phyloP scores from a whole-genome alignment of 2,329 filamentous ascomycete genomes.

The Fusarium proliferatum region DNA sequence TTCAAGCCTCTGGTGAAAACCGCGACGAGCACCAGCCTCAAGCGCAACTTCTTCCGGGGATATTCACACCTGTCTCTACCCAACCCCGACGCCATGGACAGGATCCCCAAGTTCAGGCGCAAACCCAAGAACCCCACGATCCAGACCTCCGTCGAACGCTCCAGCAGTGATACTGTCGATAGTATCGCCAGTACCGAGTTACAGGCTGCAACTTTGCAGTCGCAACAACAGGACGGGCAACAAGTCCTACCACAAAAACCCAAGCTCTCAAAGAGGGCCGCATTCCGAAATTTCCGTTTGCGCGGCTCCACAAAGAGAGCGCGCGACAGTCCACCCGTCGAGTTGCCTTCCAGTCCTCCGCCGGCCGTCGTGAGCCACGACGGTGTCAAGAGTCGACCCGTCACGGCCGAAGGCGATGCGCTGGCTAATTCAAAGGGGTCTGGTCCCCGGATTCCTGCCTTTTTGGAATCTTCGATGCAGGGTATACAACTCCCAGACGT shows the following conservation, averaged over 20 bases:
- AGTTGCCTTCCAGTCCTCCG: constrained; percentile 45
- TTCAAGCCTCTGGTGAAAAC: constrained; percentile 13
- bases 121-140: constrained; percentile 58
- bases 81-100: constrained; percentile 51
- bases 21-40: constrained; percentile 24
- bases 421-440: constrained; percentile 25
- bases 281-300: constrained; percentile 59
- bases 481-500: constrained; percentile 45
- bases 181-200: constrained; percentile 44
- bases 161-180: constrained; percentile 45
- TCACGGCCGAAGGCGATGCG: constrained; percentile 32
- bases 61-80: constrained; percentile 20
- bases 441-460: constrained; percentile 51
- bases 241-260: constrained; percentile 32
- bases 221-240: constrained; percentile 33
- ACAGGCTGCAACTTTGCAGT: constrained; percentile 36
- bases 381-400: constrained; percentile 45
- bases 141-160: constrained; percentile 54
- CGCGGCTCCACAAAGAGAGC: constrained; percentile 60
- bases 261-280: constrained; percentile 49
- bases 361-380: constrained; percentile 53
- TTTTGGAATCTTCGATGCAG: constrained; percentile 52
- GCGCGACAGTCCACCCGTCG: constrained; percentile 54
- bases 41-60: constrained; percentile 24
- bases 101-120: constrained; percentile 56